Evolutionary conservation across 2,329 filamentous ascomycete species (phyloP), one percentile per base, ranked within the genome.

Genomic region (Hymenoscyphus infarciens): DNA sequence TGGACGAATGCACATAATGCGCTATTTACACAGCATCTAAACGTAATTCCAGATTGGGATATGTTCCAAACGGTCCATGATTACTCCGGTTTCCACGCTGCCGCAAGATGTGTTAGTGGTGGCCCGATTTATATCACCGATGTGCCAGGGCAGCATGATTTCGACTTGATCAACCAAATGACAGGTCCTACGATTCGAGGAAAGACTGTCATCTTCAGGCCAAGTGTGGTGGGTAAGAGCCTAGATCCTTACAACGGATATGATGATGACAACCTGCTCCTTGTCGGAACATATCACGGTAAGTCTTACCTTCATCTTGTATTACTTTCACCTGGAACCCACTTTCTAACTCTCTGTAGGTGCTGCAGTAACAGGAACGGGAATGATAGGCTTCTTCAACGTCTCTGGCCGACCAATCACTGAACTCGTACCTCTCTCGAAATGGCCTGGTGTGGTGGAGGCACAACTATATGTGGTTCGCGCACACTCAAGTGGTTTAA

Each of bases 41-140:
- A 97, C 69, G 85, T 92, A 0, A 77, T 98, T 0, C 94, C 95
- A 0, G 93, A 97, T 75, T 88, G 85, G 84, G 86, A 88, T 68
- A 88, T 88, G 86, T 88, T 88, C 71, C 86, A 88, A 69, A 87
- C 85, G 0, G 77, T 78, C 1, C 83, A 87, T 64, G 78, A 81
- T 27, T 96, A 91, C 74, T 90, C 89, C 0, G 84, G 83, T 0
- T 96, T 95, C 73, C 95, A 99, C 70, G 95, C 91, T 4, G 94
- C 95, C 1, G 93, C 92, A 1, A 84, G 95, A 56, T 96, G 92
- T 74, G 81, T 99, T 10, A 93, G 89, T 56, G 95, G 95, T 8
- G 95, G 95, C 0, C 95, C 94, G 0, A 89, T 99, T 49, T 97
- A 96, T 71, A 93, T 99, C 74, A 98, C 94, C 0, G 95, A 99